Evolutionary conservation across 176 grass and related monocot species (phyloP).

Genomic region (Eragrostis curvula): DNA sequence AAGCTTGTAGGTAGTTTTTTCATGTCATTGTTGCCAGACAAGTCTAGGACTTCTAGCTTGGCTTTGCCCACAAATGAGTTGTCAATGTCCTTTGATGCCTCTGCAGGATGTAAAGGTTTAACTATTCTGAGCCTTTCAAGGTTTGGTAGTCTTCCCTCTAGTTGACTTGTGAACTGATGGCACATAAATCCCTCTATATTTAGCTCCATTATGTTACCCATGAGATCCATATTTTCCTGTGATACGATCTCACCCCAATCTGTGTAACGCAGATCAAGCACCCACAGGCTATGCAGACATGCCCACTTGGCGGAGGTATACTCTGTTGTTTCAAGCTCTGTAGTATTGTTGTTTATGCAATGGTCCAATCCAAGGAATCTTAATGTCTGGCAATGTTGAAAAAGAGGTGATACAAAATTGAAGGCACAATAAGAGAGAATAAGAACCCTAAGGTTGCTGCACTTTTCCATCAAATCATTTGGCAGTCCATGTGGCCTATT

Average conservation of each 20-base stretch:
- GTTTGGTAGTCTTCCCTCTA: neutral
- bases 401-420: slow-evolving; percentile 15
- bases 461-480: neutral
- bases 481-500: neutral
- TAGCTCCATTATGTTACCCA: slow-evolving; percentile 10
- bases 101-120: neutral
- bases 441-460: neutral
- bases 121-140: slow-evolving; percentile 19
- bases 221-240: neutral
- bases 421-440: neutral
- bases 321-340: neutral
- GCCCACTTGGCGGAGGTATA: neutral
- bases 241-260: neutral
- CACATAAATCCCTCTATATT: neutral
- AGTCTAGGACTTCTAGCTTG: neutral
- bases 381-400: neutral
- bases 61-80: neutral
- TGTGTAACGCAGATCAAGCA: slow-evolving; percentile 23
- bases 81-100: neutral
- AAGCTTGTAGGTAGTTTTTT: slow-evolving; percentile 3
- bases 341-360: neutral
- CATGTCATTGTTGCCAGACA: neutral
- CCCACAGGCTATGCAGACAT: neutral
- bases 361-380: slow-evolving; percentile 14
- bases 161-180: neutral